Evolutionary conservation across 306 rosid species (phyloP), one percentile per base, ranked within the genome.

Genomic region (Prosopis cineraria): DNA sequence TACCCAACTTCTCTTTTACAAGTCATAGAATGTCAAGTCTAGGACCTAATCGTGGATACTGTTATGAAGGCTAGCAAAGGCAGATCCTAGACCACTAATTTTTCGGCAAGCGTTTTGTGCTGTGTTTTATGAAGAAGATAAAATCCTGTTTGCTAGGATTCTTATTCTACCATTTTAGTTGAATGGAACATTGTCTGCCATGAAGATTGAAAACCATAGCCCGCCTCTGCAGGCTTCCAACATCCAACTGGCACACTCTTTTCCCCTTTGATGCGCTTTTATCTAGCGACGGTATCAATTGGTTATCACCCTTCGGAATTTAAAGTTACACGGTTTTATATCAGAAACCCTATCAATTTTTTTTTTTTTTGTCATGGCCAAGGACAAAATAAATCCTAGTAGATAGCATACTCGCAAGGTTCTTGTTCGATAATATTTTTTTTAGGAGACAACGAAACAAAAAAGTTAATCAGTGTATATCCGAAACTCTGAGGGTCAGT

Each of bases 41-140:
- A 47, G 58, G 77, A 45, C 78, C 40, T 64, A 63, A 63, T 72
- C 72, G 71, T 65, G 68, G 79, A 72, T 81, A 14, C 43, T 75
- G 39, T 59, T 66, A 4, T 62, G 31, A 52, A 58, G 36, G 34
- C 34, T 58, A 3, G 64, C 64, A 27, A 27, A 11, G 65, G 36
- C 65, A 25, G 65, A 25, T 12, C 30, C 65, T n/a, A n/a, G n/a
- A 27, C 39, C 39, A 60, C 22, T 14, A 25, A 11, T 60, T n/a
- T 60, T 60, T 10, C 36, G 16, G 14, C 0, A 13, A 59, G 66
- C 31, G 37, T 27, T 27, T 3, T 56, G 10, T 27, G 66, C n/a
- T 8, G 10, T 4, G 1, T 33, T 13, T 59, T 11, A 43, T 10
- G 3, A 13, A 12, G 5, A 11, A 2, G 27, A n/a, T 11, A 4